Evolutionary conservation across 78 protist species (phyloP).

Genomic region (Dictyostelium intermedium): DNA sequence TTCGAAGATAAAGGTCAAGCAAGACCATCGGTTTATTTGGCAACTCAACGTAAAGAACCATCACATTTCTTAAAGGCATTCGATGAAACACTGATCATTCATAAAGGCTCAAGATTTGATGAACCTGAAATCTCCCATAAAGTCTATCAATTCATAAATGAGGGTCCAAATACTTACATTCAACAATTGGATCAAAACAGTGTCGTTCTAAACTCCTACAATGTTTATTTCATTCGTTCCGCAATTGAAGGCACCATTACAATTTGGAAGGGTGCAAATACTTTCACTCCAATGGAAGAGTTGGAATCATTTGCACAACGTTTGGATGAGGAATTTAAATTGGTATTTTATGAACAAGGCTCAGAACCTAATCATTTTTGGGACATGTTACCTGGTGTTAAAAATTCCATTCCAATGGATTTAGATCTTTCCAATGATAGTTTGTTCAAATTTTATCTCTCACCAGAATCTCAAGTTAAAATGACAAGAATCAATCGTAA

Average conservation of each 20-base stretch:
- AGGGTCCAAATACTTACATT: conserved; percentile 4
- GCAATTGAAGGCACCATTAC: neutral
- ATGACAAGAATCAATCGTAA: neutral
- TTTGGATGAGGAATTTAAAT: conserved; percentile 16
- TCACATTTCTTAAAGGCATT: conserved; percentile 11
- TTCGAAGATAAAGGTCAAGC: conserved; percentile 54
- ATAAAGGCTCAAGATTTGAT: conserved; percentile 54
- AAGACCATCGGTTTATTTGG: neutral
- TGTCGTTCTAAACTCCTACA: neutral
- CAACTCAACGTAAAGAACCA: conserved; percentile 52
- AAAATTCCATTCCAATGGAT: neutral
- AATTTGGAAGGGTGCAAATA: conserved; percentile 34
- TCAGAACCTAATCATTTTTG: conserved; percentile 7
- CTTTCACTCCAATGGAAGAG: conserved; percentile 6
- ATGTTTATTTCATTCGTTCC: conserved; percentile 1
- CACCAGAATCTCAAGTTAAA: neutral
- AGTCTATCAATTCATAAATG: conserved; percentile 16
- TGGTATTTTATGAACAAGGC: neutral
- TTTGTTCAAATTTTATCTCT: conserved; percentile 22
- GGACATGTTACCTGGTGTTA: conserved; percentile 29
- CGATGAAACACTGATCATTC: conserved; percentile 17
- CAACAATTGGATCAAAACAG: conserved; percentile 52
- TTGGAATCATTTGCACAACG: conserved; percentile 14
- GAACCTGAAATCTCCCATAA: conserved; percentile 34
- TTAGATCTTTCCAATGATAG: neutral